phyloP scores from a whole-genome alignment of 306 rosid species.

The barrel medic (Medicago truncatula) region MtrunA17r5.0-ANR NC_053042.1:32866501-32867000 shows the following conservation, averaged over 20 bases:
- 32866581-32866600: constrained; percentile 65
- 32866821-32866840: constrained; percentile 85
- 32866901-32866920: background rate
- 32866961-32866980: constrained; percentile 23
- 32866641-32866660: constrained; percentile 79
- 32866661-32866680: constrained; percentile 40
- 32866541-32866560: constrained; percentile 13
- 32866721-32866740: constrained; percentile 1
- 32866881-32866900: constrained; percentile 36
- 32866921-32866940: constrained; percentile 21
- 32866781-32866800: constrained; percentile 86
- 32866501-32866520: constrained; percentile 24
- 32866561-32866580: constrained; percentile 24
- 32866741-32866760: constrained; percentile 20
- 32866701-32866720: background rate
- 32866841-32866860: constrained; percentile 93
- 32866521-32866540: constrained; percentile 19
- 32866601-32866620: constrained; percentile 76
- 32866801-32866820: constrained; percentile 76
- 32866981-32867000: constrained; percentile 14
- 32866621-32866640: constrained; percentile 88
- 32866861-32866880: constrained; percentile 53
- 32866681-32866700: constrained; percentile 28
- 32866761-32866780: constrained; percentile 52
- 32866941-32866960: constrained; percentile 31